A percentile compares a stretch with the other conserved stretches of the same genome.
Conservation (phyloP, 2,329 filamentous ascomycete species). For the Cytospora mali region DNA sequence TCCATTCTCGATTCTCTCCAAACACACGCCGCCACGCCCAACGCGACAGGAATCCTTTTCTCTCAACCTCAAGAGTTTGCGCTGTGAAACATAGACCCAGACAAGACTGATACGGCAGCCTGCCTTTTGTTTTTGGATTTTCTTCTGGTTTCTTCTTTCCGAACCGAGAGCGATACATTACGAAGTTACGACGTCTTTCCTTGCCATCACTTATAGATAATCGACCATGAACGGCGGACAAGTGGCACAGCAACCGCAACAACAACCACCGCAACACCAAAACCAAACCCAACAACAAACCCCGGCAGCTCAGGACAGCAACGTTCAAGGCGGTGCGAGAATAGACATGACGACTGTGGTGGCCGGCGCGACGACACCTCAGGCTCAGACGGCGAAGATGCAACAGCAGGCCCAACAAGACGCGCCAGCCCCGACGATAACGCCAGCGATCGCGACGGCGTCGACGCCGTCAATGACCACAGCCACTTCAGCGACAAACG, state of each 20-base stretch:
- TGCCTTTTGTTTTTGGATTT: neutral
- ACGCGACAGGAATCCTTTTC: neutral
- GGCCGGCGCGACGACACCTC: conserved; percentile 1
- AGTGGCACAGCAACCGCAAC: conserved; percentile 17
- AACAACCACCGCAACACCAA: too few relatives aligned
- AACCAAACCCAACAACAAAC: too few relatives aligned
- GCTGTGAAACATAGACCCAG: neutral
- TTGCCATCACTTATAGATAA: conserved; percentile 6
- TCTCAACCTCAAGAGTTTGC: neutral
- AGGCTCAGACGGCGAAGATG: conserved; percentile 13
- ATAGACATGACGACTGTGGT: conserved; percentile 8
- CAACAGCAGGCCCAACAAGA: conserved; percentile 20
- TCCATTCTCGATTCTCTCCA: conserved; percentile 1
- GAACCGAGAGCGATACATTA: neutral
- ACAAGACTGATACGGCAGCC: neutral
- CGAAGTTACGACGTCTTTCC: neutral
- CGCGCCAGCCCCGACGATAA: conserved; percentile 8
- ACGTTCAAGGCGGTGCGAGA: conserved; percentile 7
- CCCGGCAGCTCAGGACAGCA: conserved; percentile 1
- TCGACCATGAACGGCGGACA: conserved; percentile 24
- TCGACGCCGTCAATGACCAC: conserved; percentile 11
- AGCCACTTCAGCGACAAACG: conserved; percentile 10
- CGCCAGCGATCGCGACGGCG: conserved; percentile 16
- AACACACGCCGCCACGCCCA: neutral
- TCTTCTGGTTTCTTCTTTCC: neutral